Evolutionary conservation across 495 filamentous ascomycete species (phyloP), one percentile per base, ranked within the genome.

Genomic region (Pseudoneurospora amorphoporcata): DNA sequence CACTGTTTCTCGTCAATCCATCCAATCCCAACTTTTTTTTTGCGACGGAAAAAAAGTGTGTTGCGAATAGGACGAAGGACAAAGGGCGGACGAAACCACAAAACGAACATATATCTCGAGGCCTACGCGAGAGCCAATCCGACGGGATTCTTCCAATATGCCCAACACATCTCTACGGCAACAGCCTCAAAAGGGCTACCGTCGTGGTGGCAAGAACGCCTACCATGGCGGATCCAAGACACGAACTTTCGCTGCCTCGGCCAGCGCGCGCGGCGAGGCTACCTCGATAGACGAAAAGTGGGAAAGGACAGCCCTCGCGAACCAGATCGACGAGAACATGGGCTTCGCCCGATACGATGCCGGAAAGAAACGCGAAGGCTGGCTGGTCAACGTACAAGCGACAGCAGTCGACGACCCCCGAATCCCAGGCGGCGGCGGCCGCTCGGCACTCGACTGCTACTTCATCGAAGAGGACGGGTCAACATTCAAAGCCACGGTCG

Each of bases 401-500:
- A 98, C 95, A 0, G 89, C 88, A 23, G 85, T 98, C 42, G 91
- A 96, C 78, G 95, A 98, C 81, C 86, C 93, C 29, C 93, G 93
- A 73, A 84, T 92, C 6, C 89, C 90, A 12, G 90, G 91, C 71
- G 81, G 95, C 47, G 84, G 81, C 68, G 94, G 95, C 68, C 88
- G 94, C 73, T 93, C 95, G 3, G 95, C 91, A 8, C 90, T 99
- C 70, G 96, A 99, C 82, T 98, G 91, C 82, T 99, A 97, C 82
- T 98, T 99, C 82, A 89, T 99, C 68, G 94, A 95, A 78, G 93
- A 98, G 71, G 92, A 94, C 77, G 94, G 95, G 12, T 88, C 88
- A 32, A 97, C 92, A 35, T 99, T 98, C 87, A 98, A 98, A 81
- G 94, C 95, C 47, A 98, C 95, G 23, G 84, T 98, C 72, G 92